Evolutionary conservation across 805 yeast species (phyloP).

Genomic region (Starmerella cellae): DNA sequence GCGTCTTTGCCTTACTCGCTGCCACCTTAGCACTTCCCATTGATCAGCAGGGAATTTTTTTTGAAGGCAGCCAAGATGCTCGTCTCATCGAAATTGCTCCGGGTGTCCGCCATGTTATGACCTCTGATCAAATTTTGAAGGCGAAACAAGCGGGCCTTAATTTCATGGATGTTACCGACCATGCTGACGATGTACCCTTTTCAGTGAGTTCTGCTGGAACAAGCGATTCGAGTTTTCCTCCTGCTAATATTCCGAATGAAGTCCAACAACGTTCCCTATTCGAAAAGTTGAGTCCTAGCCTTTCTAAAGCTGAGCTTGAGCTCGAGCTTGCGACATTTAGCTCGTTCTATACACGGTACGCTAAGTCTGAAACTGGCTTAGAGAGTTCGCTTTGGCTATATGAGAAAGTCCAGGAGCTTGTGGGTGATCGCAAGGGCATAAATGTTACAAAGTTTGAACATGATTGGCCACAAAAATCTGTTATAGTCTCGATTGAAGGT

Average conservation of each 20-base stretch:
- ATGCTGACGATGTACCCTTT: constrained; percentile 17
- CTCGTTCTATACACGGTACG: constrained; percentile 62
- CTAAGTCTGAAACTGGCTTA: constrained; percentile 56
- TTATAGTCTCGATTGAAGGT: constrained; percentile 46
- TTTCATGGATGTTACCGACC: constrained; percentile 54
- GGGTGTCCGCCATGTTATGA: constrained; percentile 22
- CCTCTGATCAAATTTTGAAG: constrained; percentile 35
- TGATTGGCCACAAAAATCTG: constrained; percentile 65
- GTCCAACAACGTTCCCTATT: constrained; percentile 32
- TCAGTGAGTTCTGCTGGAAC: neutral
- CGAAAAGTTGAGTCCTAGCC: constrained; percentile 30
- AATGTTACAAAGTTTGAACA: constrained; percentile 45
- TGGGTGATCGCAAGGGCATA: constrained; percentile 30
- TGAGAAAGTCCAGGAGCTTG: constrained; percentile 31
- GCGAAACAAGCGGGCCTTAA: constrained; percentile 36
- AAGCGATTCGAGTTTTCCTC: neutral
- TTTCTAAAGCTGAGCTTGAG: constrained; percentile 38
- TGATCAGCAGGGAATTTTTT: constrained; percentile 5
- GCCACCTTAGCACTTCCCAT: constrained; percentile 2
- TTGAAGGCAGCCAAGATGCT: constrained; percentile 1
- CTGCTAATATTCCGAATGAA: constrained; percentile 34
- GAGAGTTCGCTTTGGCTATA: constrained; percentile 61
- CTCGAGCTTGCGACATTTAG: constrained; percentile 48
- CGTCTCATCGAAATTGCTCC: constrained; percentile 18
- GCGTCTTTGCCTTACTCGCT: neutral